Evolutionary conservation across 2,329 filamentous ascomycete species (phyloP).

Genomic region (Sporothrix inflata): DNA sequence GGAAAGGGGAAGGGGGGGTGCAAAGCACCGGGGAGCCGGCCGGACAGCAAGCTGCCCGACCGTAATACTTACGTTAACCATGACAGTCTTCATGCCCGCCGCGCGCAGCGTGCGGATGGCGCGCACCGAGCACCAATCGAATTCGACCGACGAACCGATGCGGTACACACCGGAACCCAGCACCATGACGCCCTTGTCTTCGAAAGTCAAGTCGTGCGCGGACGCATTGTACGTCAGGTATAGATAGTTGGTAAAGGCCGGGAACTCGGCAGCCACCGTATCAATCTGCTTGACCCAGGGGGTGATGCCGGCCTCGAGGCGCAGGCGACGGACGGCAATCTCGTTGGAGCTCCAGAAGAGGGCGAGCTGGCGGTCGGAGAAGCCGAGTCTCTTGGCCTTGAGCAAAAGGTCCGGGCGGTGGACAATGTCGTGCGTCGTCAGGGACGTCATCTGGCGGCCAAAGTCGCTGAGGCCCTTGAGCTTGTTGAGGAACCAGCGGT

Average conservation of each 20-base stretch:
- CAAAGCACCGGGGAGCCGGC: not conserved
- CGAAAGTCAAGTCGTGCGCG: slow-evolving; percentile 80
- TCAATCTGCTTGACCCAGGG: slow-evolving; percentile 98
- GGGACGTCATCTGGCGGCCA: slow-evolving; percentile 73
- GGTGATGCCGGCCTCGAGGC: slow-evolving; percentile 82
- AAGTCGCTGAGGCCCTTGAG: slow-evolving; percentile 92
- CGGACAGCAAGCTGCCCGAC: slow-evolving; percentile 1
- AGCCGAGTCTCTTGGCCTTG: slow-evolving; percentile 90
- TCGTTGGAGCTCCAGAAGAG: slow-evolving; percentile 96
- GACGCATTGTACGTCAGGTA: slow-evolving; percentile 95
- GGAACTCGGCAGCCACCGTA: slow-evolving; percentile 96
- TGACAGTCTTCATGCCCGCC: slow-evolving; percentile 87
- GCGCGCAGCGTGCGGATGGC: slow-evolving; percentile 88
- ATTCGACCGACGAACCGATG: slow-evolving; percentile 96
- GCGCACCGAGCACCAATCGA: slow-evolving; percentile 97
- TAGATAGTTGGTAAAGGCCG: slow-evolving; percentile 91
- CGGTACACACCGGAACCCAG: slow-evolving; percentile 94
- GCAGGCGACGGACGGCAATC: slow-evolving; percentile 79
- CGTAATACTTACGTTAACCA: slow-evolving; percentile 67
- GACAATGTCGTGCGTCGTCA: slow-evolving; percentile 65
- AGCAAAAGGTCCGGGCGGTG: slow-evolving; percentile 68
- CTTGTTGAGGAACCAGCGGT: slow-evolving; percentile 96
- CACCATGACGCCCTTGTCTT: slow-evolving; percentile 94
- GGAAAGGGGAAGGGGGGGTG: not conserved
- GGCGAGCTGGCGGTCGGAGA: slow-evolving; percentile 90